Base-by-base conservation (phyloP, 441 rosid species). In the Flueggea neowawraea region DNA sequence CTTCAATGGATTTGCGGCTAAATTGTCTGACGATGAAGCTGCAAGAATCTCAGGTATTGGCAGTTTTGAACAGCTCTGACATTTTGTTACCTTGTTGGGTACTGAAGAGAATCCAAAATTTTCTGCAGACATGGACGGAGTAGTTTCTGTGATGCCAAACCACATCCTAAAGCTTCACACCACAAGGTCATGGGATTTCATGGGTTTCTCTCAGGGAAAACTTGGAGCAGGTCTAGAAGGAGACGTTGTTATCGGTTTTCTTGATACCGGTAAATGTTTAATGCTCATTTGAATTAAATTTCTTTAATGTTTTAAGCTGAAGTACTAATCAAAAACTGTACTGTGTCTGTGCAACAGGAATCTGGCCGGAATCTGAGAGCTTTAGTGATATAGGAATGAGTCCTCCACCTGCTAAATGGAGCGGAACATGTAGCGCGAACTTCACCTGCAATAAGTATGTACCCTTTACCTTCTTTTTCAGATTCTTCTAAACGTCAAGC, bases 121-220 rank as follows among this genome's bases (percentile, higher is more conserved):
- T 9, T 76, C 66, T 16, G 82, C 73, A 71, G 92, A 83, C 66
- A 90, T 87, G 56, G 72, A 65, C 4, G 92, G 87, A 54, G 97
- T 89, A 4, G 73, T 91, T n/a, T 91, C 95, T 0, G 87, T 89
- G 12, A 78, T 91, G 60, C 89, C 89, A 6, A 82, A 87, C 49
- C 82, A 80, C 6, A 57, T 71, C 52, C 70, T 82, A 8, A 78
- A 83, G 63, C 82, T 85, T 74, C 93, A 87, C 70, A 91, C 97
- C 0, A 91, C 95, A 51, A 90, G 90, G 44, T 91, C 96, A 12
- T 91, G 96, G 96, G 91, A 91, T 61, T 91, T 91, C 75, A 80
- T 87, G 68, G 82, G 82, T 68, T 77, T 78, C 55, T 78, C 76
- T 65, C 70, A 78, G 32, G 67, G 43, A 12, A 45, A 65, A 76